phyloP scores from a whole-genome alignment of 1,284 basidiomycete species.

The Anthracocystis panici-leucophaei region DNA sequence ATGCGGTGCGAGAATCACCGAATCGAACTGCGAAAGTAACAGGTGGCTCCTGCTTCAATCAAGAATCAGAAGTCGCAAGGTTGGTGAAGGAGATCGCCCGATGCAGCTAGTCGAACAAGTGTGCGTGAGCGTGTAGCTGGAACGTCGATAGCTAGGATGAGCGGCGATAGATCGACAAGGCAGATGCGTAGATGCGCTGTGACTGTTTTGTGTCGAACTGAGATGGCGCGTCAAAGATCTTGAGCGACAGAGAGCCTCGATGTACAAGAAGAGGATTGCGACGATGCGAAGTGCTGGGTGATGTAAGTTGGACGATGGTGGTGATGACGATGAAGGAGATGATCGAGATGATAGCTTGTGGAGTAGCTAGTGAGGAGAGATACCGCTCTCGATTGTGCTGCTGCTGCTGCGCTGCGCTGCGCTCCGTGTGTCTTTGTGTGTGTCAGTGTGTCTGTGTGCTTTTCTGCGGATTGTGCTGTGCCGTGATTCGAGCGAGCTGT shows the following conservation, averaged over 20 bases:
- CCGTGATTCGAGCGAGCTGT: background rate
- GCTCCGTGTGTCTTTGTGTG: background rate
- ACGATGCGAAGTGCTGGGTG: constrained; percentile 1
- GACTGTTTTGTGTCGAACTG: background rate
- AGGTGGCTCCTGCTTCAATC: background rate
- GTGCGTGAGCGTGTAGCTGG: background rate
- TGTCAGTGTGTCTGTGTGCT: background rate
- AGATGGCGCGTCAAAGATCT: constrained; percentile 1
- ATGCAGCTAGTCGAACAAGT: constrained; percentile 3
- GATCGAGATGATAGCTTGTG: constrained; percentile 20
- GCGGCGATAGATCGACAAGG: constrained; percentile 7
- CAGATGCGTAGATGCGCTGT: constrained; percentile 8
- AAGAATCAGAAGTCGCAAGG: too few species aligned
- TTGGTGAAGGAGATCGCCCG: background rate
- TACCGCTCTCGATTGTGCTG: constrained; percentile 11
- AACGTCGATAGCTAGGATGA: constrained; percentile 3
- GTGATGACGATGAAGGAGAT: constrained; percentile 10
- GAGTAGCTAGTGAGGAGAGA: constrained; percentile 8
- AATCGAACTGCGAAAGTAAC: background rate
- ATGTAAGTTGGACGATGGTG: constrained; percentile 5
- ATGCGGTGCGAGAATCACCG: constrained; percentile 2
- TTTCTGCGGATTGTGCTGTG: constrained; percentile 5
- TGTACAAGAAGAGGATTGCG: background rate
- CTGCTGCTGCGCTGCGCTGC: constrained; percentile 5
- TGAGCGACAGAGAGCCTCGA: background rate